phyloP scores from a whole-genome alignment of 441 rosid genomes.

The Geranium incanum region DNA sequence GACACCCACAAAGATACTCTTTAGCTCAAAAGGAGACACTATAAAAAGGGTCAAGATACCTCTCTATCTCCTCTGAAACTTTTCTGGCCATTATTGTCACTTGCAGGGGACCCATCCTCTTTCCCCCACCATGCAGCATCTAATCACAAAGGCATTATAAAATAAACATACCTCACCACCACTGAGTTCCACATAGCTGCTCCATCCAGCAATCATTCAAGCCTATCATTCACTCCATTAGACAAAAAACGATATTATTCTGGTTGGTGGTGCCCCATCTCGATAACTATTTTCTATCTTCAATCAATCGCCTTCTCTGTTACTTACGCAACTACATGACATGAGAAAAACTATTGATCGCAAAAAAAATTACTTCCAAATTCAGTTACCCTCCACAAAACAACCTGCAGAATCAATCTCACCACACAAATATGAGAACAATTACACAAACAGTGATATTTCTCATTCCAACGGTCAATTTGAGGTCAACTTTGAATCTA shows the following conservation, averaged over 20 bases:
- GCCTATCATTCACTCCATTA: no score
- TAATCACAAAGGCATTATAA: conserved; percentile 20
- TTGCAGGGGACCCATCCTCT: conserved; percentile 26
- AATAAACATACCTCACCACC: conserved; percentile 29
- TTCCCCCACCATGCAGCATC: no score
- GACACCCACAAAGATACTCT: conserved; percentile 30
- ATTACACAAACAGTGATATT: neutral
- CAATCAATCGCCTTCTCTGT: neutral
- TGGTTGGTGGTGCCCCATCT: conserved; percentile 19
- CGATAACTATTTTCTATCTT: conserved; percentile 2
- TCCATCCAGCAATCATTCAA: no score
- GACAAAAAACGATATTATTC: conserved; percentile 10
- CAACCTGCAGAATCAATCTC: neutral
- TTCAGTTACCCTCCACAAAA: neutral
- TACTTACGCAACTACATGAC: conserved; percentile 21
- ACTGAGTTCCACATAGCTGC: neutral
- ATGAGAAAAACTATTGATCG: conserved; percentile 15
- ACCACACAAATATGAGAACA: neutral
- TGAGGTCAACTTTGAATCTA: neutral
- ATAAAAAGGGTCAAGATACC: conserved; percentile 28
- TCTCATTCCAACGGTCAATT: neutral
- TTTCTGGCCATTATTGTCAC: conserved; percentile 38
- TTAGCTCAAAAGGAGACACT: conserved; percentile 27
- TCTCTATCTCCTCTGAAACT: conserved; percentile 15
- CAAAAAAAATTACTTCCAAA: neutral